These are phyloP conservation scores for Eragrostis tef DNA, from an alignment of 202 grass and related monocot species.

Conservation along the genomic window DNA sequence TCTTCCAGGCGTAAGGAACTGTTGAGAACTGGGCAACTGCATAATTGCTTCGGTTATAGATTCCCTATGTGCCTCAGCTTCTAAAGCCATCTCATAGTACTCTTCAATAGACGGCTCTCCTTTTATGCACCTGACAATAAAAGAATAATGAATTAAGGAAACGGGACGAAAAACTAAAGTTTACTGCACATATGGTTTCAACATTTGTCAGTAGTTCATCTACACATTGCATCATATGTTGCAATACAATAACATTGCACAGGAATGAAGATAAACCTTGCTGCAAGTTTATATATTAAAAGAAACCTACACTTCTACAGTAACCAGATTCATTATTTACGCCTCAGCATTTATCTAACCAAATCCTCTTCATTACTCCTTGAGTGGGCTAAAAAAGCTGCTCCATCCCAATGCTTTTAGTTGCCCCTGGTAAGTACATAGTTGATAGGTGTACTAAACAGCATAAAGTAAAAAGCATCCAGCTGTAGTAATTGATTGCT, in stretches of 20 bases:
- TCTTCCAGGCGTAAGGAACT: slow-evolving; percentile 79
- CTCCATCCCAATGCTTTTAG: background rate
- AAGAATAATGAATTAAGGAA: slow-evolving; percentile 34
- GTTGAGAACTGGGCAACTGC: slow-evolving; percentile 60
- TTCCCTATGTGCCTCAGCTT: slow-evolving; percentile 76
- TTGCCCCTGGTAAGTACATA: background rate
- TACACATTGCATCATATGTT: background rate
- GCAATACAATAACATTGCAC: background rate
- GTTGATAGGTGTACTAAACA: background rate
- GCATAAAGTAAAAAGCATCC: background rate
- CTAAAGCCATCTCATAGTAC: slow-evolving; percentile 68
- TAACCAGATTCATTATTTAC: slow-evolving; percentile 31
- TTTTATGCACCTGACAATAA: slow-evolving; percentile 80
- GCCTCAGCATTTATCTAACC: slow-evolving; percentile 5
- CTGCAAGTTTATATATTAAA: slow-evolving; percentile 8
- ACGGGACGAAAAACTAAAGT: slow-evolving; percentile 32
- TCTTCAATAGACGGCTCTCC: slow-evolving; percentile 91
- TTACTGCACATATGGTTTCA: slow-evolving; percentile 20
- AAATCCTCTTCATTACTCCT: background rate
- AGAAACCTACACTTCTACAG: background rate
- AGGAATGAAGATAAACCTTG: background rate
- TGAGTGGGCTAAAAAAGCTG: background rate
- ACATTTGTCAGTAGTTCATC: background rate
- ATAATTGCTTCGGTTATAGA: slow-evolving; percentile 72
- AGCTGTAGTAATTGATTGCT: background rate